Percentiles rank a stretch among this genome's conserved stretches.
Conservation (phyloP, 257 asterid genomes). For the Plectranthus barbatus region DNA sequence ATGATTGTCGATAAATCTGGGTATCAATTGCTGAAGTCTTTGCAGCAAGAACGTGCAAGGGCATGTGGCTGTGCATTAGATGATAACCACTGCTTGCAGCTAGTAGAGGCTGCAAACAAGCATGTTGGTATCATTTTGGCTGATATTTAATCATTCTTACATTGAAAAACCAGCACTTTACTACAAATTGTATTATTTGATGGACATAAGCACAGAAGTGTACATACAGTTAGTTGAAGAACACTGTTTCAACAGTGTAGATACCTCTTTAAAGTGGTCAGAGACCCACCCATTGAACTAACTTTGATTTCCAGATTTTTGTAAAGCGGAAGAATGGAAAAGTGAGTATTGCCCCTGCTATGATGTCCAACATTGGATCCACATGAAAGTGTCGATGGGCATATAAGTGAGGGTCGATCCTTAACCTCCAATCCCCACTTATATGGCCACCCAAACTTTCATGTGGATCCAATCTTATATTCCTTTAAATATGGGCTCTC, state of each 20-base stretch:
- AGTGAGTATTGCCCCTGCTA: slow-evolving; percentile 46
- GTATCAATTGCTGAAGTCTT: slow-evolving; percentile 15
- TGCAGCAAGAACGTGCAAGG: slow-evolving; percentile 13
- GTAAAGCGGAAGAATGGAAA: slow-evolving; percentile 57
- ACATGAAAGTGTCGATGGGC: too few relatives aligned
- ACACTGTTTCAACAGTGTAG: slow-evolving; percentile 58
- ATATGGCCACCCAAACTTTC: too few relatives aligned
- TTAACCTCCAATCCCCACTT: too few relatives aligned
- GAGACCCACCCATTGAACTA: slow-evolving; percentile 52
- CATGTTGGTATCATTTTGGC: slow-evolving; percentile 73
- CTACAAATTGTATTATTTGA: slow-evolving; percentile 52
- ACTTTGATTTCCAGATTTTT: slow-evolving; percentile 17
- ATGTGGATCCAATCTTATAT: not conserved
- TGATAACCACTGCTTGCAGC: slow-evolving; percentile 78
- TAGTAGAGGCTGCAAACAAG: slow-evolving; percentile 84
- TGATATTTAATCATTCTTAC: slow-evolving; percentile 54
- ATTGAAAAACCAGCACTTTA: slow-evolving; percentile 53
- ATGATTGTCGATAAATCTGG: slow-evolving; percentile 10
- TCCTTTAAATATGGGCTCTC: not conserved
- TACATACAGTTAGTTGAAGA: slow-evolving; percentile 42
- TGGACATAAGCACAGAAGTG: slow-evolving; percentile 31
- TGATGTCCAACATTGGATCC: too few relatives aligned
- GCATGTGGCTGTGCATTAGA: slow-evolving; percentile 43
- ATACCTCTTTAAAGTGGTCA: slow-evolving; percentile 56
- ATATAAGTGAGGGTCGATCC: too few relatives aligned